These are phyloP conservation scores for Candolleomyces efflorescens DNA, from an alignment of 768 basidiomycete genomes.

Conservation along the genomic window DNA sequence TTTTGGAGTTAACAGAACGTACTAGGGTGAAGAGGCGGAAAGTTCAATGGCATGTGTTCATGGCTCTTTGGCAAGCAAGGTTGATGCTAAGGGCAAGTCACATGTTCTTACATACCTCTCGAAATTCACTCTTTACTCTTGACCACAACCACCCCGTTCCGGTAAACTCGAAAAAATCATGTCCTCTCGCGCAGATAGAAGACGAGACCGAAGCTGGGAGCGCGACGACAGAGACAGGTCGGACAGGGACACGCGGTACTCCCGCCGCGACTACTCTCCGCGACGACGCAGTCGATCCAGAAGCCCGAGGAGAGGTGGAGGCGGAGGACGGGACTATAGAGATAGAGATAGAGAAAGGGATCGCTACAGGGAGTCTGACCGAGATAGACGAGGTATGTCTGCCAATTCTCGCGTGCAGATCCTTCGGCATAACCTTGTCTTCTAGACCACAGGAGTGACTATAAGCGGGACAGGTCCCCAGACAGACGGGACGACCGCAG, in stretches of 20 bases:
- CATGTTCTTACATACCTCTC: background rate
- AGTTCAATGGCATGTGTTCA: background rate
- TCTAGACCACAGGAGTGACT: constrained; percentile 2
- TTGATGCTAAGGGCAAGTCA: background rate
- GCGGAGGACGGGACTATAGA: constrained; percentile 25
- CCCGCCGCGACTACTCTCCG: constrained; percentile 20
- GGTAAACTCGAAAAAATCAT: constrained; percentile 24
- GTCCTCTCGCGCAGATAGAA: constrained; percentile 55
- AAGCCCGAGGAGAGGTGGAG: constrained; percentile 16
- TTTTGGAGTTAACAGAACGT: background rate
- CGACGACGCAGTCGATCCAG: constrained; percentile 17
- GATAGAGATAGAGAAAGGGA: constrained; percentile 7
- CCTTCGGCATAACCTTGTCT: background rate
- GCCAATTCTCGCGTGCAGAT: background rate
- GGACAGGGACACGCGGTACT: constrained; percentile 27
- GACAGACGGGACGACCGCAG: constrained; percentile 15
- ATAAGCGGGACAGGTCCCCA: constrained; percentile 1
- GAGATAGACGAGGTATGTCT: constrained; percentile 26
- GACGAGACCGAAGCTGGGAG: constrained; percentile 65
- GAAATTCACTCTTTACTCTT: background rate
- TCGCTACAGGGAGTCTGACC: constrained; percentile 20
- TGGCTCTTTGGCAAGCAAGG: background rate
- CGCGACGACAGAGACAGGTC: constrained; percentile 40
- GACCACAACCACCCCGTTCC: background rate
- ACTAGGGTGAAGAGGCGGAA: background rate